Evolutionary conservation across 148 eudicot genomes (phyloP).

Genomic region (Nepenthes gracilis): DNA sequence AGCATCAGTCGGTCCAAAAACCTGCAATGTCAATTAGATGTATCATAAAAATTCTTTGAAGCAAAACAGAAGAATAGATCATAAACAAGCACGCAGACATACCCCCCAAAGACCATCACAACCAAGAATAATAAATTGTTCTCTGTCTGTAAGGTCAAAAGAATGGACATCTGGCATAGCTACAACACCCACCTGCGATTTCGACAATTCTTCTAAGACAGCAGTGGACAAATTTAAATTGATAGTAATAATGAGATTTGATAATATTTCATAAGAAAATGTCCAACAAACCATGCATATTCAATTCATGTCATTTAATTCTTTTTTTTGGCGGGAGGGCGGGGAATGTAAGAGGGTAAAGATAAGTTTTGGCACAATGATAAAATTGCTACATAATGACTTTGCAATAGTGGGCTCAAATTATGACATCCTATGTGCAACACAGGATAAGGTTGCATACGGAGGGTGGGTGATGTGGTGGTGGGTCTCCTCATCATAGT

Average conservation of each 20-base stretch:
- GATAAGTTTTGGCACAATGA: too few species aligned
- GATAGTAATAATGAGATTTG: neutral
- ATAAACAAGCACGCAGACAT: slow-evolving; percentile 8
- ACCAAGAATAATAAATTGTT: slow-evolving; percentile 75
- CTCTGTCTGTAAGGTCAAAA: slow-evolving; percentile 71
- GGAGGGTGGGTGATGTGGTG: too few species aligned
- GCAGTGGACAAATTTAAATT: neutral
- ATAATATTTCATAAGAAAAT: neutral
- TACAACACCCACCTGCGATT: slow-evolving; percentile 78
- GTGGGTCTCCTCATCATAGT: too few species aligned
- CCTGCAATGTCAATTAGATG: slow-evolving; percentile 25
- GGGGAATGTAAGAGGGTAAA: too few species aligned
- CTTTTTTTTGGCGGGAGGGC: too few species aligned
- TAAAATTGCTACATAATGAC: too few species aligned
- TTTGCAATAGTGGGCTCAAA: too few species aligned
- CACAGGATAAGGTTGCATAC: too few species aligned
- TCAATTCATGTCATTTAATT: too few species aligned
- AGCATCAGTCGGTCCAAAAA: slow-evolving; percentile 84
- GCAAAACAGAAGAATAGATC: neutral
- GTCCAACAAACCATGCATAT: neutral
- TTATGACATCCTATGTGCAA: too few species aligned
- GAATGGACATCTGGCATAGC: slow-evolving; percentile 75
- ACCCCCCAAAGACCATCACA: slow-evolving; percentile 99
- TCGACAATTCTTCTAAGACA: slow-evolving; percentile 6
- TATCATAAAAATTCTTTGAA: neutral